These are phyloP conservation scores for Apiospora kogelbergensis DNA, from an alignment of 2,329 filamentous ascomycete genomes.

Conservation along the genomic window DNA sequence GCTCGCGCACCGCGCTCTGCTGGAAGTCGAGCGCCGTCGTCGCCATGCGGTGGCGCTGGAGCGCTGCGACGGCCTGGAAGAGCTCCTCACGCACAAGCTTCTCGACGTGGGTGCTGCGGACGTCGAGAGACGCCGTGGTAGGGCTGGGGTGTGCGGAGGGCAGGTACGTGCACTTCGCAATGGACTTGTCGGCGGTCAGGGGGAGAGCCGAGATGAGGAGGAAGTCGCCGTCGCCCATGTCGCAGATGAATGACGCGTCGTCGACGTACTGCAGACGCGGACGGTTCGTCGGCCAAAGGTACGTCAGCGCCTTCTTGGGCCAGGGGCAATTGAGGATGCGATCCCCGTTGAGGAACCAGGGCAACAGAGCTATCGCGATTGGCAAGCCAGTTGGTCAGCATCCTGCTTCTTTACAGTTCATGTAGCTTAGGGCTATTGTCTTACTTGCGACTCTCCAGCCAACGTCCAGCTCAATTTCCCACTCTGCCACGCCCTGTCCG, in stretches of 20 bases:
- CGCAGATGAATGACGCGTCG: conserved; percentile 13
- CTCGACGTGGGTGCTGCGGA: not conserved
- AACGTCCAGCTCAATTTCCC: not conserved
- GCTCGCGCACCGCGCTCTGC: conserved; percentile 13
- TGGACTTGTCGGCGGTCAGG: not conserved
- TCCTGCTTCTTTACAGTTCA: too few relatives aligned
- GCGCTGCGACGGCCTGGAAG: not conserved
- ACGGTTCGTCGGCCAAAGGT: not conserved
- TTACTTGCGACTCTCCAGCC: not conserved
- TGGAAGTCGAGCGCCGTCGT: conserved; percentile 10
- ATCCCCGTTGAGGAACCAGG: conserved; percentile 8
- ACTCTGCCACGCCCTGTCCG: not conserved
- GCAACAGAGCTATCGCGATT: not conserved
- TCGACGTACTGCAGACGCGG: conserved; percentile 11
- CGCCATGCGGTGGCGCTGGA: not conserved
- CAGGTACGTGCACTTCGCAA: conserved; percentile 7
- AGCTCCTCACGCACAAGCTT: conserved; percentile 2
- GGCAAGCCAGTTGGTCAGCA: not conserved
- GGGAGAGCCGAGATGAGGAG: conserved; percentile 11
- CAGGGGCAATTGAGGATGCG: not conserved
- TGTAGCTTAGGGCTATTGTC: not conserved
- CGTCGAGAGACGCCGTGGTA: too few relatives aligned
- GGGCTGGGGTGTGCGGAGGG: not conserved
- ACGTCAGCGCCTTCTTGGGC: not conserved
- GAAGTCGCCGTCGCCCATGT: not conserved